phyloP scores from a whole-genome alignment of 495 filamentous ascomycete genomes.

The Podospora conica region DNA sequence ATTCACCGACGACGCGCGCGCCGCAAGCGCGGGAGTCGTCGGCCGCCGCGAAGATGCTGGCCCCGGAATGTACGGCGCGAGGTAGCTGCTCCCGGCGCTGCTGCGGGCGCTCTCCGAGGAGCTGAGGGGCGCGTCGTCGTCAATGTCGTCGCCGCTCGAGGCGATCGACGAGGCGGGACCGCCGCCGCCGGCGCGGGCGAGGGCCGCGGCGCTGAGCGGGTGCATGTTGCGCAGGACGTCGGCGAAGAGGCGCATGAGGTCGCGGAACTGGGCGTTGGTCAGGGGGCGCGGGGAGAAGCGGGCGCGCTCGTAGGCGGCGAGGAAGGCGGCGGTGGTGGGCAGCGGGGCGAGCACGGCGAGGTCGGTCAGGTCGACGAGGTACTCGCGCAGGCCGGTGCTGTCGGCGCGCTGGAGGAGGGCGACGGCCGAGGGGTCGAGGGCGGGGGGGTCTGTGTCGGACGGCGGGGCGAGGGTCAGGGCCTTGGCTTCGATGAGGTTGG shows the following conservation, averaged over 20 bases:
- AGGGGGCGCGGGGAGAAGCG: constrained; percentile 61
- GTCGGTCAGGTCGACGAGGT: constrained; percentile 62
- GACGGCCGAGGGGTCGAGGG: constrained; percentile 54
- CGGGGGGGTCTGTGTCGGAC: constrained; percentile 34
- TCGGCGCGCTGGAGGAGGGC: constrained; percentile 63
- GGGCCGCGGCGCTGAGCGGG: constrained; percentile 46
- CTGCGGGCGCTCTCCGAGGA: constrained; percentile 5
- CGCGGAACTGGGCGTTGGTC: constrained; percentile 64
- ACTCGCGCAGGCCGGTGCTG: constrained; percentile 74
- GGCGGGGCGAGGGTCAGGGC: constrained; percentile 74
- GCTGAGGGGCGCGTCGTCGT: constrained; percentile 36
- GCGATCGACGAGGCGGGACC: constrained; percentile 31
- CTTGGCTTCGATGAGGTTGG: constrained; percentile 88
- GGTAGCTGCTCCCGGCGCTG: constrained; percentile 14
- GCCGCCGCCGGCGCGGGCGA: constrained; percentile 31
- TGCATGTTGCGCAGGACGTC: constrained; percentile 73
- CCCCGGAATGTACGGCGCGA: constrained; percentile 23
- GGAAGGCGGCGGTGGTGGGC: constrained; percentile 54
- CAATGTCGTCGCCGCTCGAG: constrained; percentile 35
- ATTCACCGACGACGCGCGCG: constrained; percentile 33
- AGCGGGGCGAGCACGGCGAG: constrained; percentile 58
- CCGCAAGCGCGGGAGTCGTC: constrained; percentile 12
- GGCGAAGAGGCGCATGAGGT: constrained; percentile 81
- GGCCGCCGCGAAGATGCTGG: neutral
- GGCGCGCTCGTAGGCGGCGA: constrained; percentile 72